Evolutionary conservation across 305 asterid species (phyloP).

Genomic region (Fraxinus dipetala): DNA sequence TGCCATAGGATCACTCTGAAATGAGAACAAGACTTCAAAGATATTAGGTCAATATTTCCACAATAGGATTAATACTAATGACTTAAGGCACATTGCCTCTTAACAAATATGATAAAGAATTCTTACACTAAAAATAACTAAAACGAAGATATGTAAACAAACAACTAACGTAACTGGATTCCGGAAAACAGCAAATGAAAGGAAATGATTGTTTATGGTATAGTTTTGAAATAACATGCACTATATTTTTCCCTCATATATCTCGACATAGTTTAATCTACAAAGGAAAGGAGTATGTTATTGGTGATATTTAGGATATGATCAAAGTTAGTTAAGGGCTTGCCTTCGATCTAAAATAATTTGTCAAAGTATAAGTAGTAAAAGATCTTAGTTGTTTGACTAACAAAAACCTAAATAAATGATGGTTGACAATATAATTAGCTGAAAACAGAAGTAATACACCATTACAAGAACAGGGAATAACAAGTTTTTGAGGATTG

Average conservation of each 20-base stretch:
- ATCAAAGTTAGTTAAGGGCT: background rate
- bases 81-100: conserved; percentile 6
- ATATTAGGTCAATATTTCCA: conserved; percentile 18
- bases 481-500: background rate
- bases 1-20: conserved; percentile 97
- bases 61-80: conserved; percentile 4
- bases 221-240: conserved; percentile 19
- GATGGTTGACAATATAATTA: conserved; percentile 2
- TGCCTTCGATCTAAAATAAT: conserved; percentile 1
- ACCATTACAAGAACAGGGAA: background rate
- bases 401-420: conserved; percentile 14
- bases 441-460: background rate
- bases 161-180: conserved; percentile 12
- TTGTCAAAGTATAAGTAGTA: conserved; percentile 15
- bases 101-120: conserved; percentile 11
- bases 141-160: background rate
- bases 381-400: conserved; percentile 6
- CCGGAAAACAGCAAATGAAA: conserved; percentile 12
- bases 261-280: conserved; percentile 4
- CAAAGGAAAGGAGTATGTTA: background rate
- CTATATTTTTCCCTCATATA: background rate
- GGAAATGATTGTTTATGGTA: conserved; percentile 5
- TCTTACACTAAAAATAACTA: background rate
- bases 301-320: background rate
- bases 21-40: conserved; percentile 26